A percentile compares a stretch with the other conserved stretches of the same genome.
These are phyloP conservation scores for Backusella mclennaniae DNA, from an alignment of 192 early-diverging fungal species.

Conservation along the genomic window DNA sequence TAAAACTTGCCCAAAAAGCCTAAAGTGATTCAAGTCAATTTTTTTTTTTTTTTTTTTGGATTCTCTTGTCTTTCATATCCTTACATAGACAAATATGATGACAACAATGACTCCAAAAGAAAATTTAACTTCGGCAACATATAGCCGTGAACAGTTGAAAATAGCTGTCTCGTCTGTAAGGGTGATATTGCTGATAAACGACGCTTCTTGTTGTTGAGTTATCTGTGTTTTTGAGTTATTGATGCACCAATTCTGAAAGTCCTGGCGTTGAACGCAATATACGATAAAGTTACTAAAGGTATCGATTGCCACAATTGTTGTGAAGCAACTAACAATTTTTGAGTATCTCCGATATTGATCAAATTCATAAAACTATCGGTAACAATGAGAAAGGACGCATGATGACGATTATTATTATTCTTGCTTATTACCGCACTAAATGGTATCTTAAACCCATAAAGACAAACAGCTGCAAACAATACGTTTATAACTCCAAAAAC, in stretches of 20 bases:
- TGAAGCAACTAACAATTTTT: background rate
- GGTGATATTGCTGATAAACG: background rate
- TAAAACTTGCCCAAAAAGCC: slow-evolving; percentile 8
- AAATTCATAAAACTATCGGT: background rate
- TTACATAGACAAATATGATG: background rate
- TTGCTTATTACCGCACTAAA: background rate
- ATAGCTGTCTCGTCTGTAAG: background rate
- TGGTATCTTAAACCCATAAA: background rate
- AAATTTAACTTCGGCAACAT: background rate
- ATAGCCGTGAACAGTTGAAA: background rate
- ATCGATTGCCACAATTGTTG: background rate
- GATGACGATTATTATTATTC: background rate
- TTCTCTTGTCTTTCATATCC: background rate
- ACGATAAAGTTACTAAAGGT: background rate
- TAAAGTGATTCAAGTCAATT: background rate
- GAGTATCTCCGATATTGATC: background rate
- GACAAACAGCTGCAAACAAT: background rate
- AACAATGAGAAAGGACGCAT: background rate
- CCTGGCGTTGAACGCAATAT: background rate
- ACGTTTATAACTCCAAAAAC: slow-evolving; percentile 6
- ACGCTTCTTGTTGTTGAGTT: background rate
- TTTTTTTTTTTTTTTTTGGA: background rate
- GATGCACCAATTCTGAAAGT: background rate
- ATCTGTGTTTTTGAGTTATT: background rate
- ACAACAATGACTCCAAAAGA: slow-evolving; percentile 1